Base-by-base conservation (phyloP, 2,329 filamentous ascomycete species). In the Aspergillus ruber region DNA sequence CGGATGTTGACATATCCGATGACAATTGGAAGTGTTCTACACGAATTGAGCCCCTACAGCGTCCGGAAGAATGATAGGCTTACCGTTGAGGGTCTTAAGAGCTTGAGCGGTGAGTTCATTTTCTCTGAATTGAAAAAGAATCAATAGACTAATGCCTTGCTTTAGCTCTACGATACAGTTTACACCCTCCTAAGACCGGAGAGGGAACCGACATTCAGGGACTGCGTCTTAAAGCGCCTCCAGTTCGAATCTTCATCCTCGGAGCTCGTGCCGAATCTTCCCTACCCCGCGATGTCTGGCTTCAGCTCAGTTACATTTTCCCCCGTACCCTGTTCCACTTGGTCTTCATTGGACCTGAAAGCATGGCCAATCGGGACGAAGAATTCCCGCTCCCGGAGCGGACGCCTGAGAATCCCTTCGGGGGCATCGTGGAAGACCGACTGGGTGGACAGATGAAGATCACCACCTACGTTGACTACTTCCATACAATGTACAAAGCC, bases 181-280 rank as follows among this genome's bases (percentile, higher is more conserved):
- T 98, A 20, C 93, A 98, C 60, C 93, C 93, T 21, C 88, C 90
- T 6, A 84, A 79, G 60, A 80, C 82, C 1, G 93, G 93, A 46
- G 85, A 84, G 58, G 86, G 86, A 32, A 74, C 76, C 35, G 80
- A 81, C 45, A 81, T 95, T 59, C 85, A 88, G 63, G 88, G 89
- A 48, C 78, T 97, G 39, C 84, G 88, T 27, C 82, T 89, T 32
- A 86, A 88, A 55, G 86, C 91, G 10, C 93, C 93, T 2, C 87
- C 93, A 0, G 85, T 97, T 43, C 85, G 93, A 46, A 76, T 98
- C 53, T 98, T 98, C 69, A 83, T 97, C 43, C 81, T 98, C 3
- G 93, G 93, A 46, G 93, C 93, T 23, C 88, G 93, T 43, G 94
- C 93, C n/a, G 93, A 98, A 69, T 97, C 93, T 3, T 97, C 90